phyloP scores from a whole-genome alignment of 768 basidiomycete genomes.

The Xerocomus potaroensis region DNA sequence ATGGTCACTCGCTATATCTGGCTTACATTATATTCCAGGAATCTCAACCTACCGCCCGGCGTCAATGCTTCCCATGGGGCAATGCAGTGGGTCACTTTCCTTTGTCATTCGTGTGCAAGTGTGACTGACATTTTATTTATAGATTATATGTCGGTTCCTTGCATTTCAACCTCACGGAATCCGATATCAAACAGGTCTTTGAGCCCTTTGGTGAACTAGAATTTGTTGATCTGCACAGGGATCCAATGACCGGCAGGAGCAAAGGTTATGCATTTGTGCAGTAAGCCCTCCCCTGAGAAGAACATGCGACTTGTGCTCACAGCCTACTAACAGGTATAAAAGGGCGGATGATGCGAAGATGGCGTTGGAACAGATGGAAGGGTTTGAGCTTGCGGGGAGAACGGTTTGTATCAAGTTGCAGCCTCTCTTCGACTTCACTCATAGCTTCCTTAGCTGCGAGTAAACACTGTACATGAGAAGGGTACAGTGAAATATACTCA shows the following conservation, averaged over 20 bases:
- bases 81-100: conserved; percentile 65
- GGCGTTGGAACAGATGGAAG: conserved; percentile 98
- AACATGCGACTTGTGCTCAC: conserved; percentile 1
- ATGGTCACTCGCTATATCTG: conserved; percentile 2
- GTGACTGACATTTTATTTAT: conserved; percentile 10
- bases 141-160: conserved; percentile 97
- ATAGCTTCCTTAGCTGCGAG: conserved; percentile 55
- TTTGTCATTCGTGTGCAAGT: conserved; percentile 11
- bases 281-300: conserved; percentile 42
- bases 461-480: conserved; percentile 91
- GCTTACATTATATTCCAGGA: conserved; percentile 39
- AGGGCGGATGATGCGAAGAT: conserved; percentile 91
- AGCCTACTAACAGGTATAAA: conserved; percentile 60
- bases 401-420: conserved; percentile 47
- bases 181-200: conserved; percentile 98
- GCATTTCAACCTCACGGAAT: conserved; percentile 94
- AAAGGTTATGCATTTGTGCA: conserved; percentile 99
- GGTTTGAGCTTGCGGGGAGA: conserved; percentile 94
- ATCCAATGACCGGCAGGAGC: conserved; percentile 90
- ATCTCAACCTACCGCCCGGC: conserved; percentile 80
- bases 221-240: conserved; percentile 96
- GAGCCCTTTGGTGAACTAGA: conserved; percentile 98
- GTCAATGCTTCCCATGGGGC: conserved; percentile 76
- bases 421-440: conserved; percentile 12
- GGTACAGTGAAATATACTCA: conserved; percentile 72